phyloP scores from a whole-genome alignment of 2,329 filamentous ascomycete genomes.

The Akanthomyces dipterigenus region DNA sequence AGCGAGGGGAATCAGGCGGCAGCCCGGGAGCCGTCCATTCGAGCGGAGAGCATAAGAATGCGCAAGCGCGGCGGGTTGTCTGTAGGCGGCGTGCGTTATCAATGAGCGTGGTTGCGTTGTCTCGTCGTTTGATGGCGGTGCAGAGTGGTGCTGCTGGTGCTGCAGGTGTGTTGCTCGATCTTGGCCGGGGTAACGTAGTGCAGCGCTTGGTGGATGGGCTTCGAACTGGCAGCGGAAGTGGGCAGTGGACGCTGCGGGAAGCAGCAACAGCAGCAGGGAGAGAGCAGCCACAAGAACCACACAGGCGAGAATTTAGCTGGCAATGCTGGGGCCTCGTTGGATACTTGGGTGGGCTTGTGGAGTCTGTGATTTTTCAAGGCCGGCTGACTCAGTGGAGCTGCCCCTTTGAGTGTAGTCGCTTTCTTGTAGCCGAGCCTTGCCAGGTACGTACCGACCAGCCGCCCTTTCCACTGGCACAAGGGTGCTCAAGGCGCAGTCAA shows the following conservation, averaged over 20 bases:
- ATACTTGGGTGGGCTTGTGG: not conserved
- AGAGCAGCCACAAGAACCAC: not conserved
- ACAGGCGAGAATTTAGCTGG: not conserved
- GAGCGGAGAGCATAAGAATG: slow-evolving; percentile 6
- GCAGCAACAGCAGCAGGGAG: not conserved
- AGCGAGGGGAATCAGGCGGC: slow-evolving; percentile 24
- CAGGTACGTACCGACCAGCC: not conserved
- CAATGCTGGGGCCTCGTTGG: not conserved
- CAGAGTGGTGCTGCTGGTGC: slow-evolving; percentile 8
- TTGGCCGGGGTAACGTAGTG: slow-evolving; percentile 10
- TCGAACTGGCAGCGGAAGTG: not conserved
- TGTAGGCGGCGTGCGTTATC: not conserved
- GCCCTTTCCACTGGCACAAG: not conserved
- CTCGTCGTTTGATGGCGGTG: not conserved
- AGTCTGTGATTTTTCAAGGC: no score
- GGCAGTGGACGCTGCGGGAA: not conserved
- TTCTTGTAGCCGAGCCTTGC: not conserved
- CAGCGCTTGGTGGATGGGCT: slow-evolving; percentile 1
- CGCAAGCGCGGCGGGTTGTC: not conserved
- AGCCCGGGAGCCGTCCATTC: slow-evolving; percentile 30
- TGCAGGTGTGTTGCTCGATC: slow-evolving; percentile 12
- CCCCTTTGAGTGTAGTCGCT: not conserved
- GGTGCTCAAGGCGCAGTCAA: not conserved
- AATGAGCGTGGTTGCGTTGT: not conserved
- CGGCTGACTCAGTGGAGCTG: slow-evolving; percentile 2